A percentile compares a stretch with the other conserved stretches of the same genome.
phyloP scores from a whole-genome alignment of 805 yeast species.

The Ogataea trehalophila region DNA sequence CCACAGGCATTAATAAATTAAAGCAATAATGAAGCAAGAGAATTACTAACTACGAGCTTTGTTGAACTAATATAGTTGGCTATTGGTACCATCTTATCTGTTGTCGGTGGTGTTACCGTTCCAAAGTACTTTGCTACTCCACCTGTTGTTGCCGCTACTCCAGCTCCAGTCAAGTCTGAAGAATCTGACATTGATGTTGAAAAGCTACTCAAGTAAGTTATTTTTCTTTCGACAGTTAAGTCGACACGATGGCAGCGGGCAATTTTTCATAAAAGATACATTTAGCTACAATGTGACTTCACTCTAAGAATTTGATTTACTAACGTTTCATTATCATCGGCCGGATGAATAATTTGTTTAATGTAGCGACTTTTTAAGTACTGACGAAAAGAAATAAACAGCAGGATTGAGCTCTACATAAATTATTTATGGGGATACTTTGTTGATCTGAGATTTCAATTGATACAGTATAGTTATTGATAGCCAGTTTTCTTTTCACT shows the following conservation, averaged over 20 bases:
- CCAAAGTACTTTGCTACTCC: constrained; percentile 42
- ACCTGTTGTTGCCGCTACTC: constrained; percentile 46
- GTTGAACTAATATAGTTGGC: constrained; percentile 45
- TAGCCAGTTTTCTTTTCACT: too few relatives aligned
- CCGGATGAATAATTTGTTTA: neutral
- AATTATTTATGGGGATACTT: too few relatives aligned
- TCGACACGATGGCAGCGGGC: neutral
- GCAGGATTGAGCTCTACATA: neutral
- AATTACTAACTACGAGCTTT: neutral
- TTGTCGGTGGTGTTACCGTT: constrained; percentile 50
- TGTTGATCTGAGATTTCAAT: too few relatives aligned
- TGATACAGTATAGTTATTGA: too few relatives aligned
- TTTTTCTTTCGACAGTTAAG: neutral
- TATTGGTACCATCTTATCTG: constrained; percentile 69
- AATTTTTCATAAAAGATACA: too few relatives aligned
- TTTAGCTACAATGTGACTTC: too few relatives aligned
- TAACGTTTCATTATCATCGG: neutral
- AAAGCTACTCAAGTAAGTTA: constrained; percentile 28
- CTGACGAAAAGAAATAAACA: constrained; percentile 20
- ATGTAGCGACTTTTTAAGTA: constrained; percentile 24
- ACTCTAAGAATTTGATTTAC: neutral
- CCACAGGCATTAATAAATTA: too few relatives aligned
- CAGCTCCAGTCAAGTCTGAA: constrained; percentile 43
- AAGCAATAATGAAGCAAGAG: too few relatives aligned
- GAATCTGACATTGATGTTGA: constrained; percentile 29